phyloP scores from a whole-genome alignment of 441 rosid species.

The Syzygium malaccense region DNA sequence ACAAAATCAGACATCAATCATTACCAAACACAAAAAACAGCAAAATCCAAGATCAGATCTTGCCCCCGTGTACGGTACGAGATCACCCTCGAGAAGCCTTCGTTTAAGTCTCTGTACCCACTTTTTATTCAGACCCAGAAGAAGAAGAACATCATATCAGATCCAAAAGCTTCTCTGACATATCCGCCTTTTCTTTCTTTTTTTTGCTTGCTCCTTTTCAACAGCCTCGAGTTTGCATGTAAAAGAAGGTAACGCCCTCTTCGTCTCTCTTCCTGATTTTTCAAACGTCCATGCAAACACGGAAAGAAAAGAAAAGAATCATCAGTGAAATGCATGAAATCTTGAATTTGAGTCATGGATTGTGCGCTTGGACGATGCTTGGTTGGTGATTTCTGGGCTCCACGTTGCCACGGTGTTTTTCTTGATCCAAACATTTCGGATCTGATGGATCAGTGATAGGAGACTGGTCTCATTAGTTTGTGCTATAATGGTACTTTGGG shows the following conservation, averaged over 20 bases:
- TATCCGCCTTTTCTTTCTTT: background rate
- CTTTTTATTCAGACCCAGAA: background rate
- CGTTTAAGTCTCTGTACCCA: background rate
- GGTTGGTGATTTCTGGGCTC: background rate
- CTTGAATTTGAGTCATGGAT: background rate
- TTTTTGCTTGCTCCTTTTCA: background rate
- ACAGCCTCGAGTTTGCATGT: background rate
- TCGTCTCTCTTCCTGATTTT: background rate
- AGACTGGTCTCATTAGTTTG: background rate
- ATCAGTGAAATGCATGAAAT: background rate
- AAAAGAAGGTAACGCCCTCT: background rate
- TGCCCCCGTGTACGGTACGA: background rate
- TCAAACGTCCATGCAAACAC: background rate
- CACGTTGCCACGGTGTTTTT: background rate
- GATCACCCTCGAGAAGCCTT: background rate
- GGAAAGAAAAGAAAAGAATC: background rate
- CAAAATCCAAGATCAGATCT: background rate
- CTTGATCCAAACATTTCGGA: background rate
- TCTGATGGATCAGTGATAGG: background rate
- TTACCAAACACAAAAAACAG: background rate
- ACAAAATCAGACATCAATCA: slow-evolving; percentile 7
- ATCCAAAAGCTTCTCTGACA: background rate
- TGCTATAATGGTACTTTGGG: background rate
- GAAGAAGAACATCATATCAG: background rate
- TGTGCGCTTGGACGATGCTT: background rate